Conservation (phyloP, 2,329 filamentous ascomycete species). For the Cucurbitaria berberidis region DNA sequence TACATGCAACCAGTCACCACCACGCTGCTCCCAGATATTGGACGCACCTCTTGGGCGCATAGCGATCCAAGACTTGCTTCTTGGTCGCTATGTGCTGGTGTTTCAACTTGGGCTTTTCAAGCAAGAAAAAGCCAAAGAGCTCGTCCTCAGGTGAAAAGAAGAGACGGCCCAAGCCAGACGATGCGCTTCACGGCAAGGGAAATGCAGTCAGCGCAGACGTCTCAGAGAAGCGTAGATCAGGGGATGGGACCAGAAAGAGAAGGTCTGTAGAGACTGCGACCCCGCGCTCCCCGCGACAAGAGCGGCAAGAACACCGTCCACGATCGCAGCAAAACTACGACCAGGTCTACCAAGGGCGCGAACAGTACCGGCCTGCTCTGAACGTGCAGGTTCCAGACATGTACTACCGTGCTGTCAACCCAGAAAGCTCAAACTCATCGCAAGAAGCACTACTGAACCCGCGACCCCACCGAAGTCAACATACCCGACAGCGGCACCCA, state of each 20-base stretch:
- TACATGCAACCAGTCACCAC: conserved; percentile 30
- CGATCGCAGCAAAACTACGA: conserved; percentile 25
- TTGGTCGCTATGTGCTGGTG: conserved; percentile 48
- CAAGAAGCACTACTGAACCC: conserved; percentile 46
- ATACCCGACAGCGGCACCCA: conserved; percentile 40
- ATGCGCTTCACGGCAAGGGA: conserved; percentile 33
- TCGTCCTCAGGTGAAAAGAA: conserved; percentile 37
- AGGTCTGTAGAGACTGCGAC: conserved; percentile 31
- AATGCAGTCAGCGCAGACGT: conserved; percentile 29
- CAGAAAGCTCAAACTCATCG: conserved; percentile 36
- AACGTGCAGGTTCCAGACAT: conserved; percentile 36
- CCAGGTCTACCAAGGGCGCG: conserved; percentile 23
- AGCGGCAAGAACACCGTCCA: conserved; percentile 28
- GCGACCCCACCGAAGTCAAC: conserved; percentile 42
- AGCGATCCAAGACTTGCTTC: conserved; percentile 30
- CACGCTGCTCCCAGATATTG: conserved; percentile 17
- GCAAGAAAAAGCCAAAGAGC: conserved; percentile 38
- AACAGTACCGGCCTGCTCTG: conserved; percentile 27
- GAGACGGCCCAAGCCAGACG: conserved; percentile 33
- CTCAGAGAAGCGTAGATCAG: conserved; percentile 42
- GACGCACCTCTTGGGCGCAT: conserved; percentile 29
- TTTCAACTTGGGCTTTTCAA: conserved; percentile 41
- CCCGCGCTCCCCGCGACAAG: conserved; percentile 31
- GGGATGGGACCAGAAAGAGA: conserved; percentile 33
- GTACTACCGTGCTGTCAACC: conserved; percentile 37